phyloP scores from a whole-genome alignment of 225 moss, liverwort and hornwort genomes.

The Pseudisothecium myosuroides region DNA sequence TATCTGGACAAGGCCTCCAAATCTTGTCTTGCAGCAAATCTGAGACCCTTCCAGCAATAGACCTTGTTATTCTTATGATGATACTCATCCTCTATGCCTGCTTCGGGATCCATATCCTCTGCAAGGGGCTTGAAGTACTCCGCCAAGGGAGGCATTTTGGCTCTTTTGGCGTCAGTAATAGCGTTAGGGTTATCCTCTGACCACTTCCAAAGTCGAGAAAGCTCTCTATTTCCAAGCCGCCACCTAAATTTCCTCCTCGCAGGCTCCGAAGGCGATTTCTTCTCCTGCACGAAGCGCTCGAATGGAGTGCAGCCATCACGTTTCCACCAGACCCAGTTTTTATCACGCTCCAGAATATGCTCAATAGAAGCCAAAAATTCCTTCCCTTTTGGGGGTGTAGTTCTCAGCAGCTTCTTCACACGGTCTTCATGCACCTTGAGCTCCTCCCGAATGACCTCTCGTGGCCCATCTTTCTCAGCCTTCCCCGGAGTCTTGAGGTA shows the following conservation, averaged over 20 bases:
- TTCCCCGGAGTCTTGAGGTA: slow-evolving; percentile 94
- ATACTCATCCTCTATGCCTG: slow-evolving; percentile 94
- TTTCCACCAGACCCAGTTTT: slow-evolving; percentile 99
- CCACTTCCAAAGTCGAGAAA: slow-evolving; percentile 97
- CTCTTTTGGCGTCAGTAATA: slow-evolving; percentile 62
- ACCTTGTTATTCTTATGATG: slow-evolving; percentile 92
- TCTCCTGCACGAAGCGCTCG: slow-evolving; percentile 51
- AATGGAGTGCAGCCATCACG: slow-evolving; percentile 96
- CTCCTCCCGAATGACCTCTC: slow-evolving; percentile 84
- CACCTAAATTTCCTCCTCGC: slow-evolving; percentile 54
- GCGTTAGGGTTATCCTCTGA: slow-evolving; percentile 87
- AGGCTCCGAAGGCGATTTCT: slow-evolving; percentile 4
- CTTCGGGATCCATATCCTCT: slow-evolving; percentile 94
- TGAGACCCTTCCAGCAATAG: slow-evolving; percentile 97
- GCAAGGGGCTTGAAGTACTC: slow-evolving; percentile 91
- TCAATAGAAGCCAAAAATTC: slow-evolving; percentile 86
- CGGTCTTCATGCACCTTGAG: slow-evolving; percentile 85
- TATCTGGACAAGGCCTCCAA: slow-evolving; percentile 90
- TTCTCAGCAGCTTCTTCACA: slow-evolving; percentile 79
- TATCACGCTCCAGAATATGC: slow-evolving; percentile 89
- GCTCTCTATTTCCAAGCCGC: slow-evolving; percentile 93
- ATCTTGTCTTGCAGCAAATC: slow-evolving; percentile 92
- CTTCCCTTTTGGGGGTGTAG: slow-evolving; percentile 85
- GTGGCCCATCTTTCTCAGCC: slow-evolving; percentile 87
- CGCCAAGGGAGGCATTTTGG: slow-evolving; percentile 70